Evolutionary conservation across 1,139 yeast species (phyloP).

Genomic region (Diutina rugosa): DNA sequence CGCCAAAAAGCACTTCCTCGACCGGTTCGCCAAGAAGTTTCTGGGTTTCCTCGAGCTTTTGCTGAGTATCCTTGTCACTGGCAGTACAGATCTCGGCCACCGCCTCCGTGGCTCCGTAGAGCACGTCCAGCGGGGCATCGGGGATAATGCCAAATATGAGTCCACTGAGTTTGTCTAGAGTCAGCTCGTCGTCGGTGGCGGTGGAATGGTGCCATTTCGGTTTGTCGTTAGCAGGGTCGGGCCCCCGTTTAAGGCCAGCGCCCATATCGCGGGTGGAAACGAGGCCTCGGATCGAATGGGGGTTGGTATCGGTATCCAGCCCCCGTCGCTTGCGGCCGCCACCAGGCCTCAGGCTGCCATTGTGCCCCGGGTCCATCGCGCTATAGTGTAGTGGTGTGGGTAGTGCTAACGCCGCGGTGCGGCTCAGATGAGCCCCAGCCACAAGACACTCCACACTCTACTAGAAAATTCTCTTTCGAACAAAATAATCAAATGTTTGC

Average conservation of each 20-base stretch:
- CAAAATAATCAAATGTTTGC: too few species aligned
- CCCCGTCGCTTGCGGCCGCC: not conserved
- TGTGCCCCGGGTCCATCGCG: not conserved
- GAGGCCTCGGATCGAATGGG: not conserved
- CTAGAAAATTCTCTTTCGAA: too few species aligned
- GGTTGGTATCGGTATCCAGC: not conserved
- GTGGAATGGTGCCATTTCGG: not conserved
- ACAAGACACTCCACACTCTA: too few species aligned
- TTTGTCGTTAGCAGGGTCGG: not conserved
- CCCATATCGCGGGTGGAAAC: not conserved
- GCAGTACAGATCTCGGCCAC: not conserved
- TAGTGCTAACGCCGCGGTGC: not conserved
- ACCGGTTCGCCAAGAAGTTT: not conserved
- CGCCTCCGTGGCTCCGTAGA: constrained; percentile 1
- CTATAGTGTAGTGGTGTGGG: not conserved
- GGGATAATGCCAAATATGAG: not conserved
- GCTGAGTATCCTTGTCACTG: not conserved
- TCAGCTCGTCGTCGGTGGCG: constrained; percentile 1
- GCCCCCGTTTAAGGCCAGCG: not conserved
- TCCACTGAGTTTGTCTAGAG: not conserved
- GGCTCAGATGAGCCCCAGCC: not conserved
- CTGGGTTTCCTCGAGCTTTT: not conserved
- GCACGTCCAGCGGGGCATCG: not conserved
- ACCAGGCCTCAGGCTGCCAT: not conserved
- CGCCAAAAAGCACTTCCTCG: not conserved